Conservation (phyloP, 2,329 filamentous ascomycete genomes). For the Escovopsis sp. region DNA sequence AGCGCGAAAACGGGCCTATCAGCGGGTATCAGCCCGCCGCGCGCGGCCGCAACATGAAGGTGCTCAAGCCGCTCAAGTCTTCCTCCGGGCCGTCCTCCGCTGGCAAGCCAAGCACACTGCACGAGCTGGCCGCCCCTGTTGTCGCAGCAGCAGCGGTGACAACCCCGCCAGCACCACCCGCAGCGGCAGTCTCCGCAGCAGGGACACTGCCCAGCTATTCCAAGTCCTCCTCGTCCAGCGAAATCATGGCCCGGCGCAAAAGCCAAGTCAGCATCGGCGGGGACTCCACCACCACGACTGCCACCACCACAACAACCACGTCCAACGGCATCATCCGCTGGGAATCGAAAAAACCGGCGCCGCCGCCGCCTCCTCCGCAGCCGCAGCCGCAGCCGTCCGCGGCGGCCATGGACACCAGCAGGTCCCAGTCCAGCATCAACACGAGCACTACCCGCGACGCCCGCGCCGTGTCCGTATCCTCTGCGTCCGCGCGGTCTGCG, state of each 20-base stretch:
- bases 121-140: conserved; percentile 25
- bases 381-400: no score
- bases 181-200: conserved; percentile 7
- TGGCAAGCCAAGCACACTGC: conserved; percentile 33
- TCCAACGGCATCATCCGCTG: conserved; percentile 25
- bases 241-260: conserved; percentile 40
- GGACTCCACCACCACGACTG: conserved; percentile 12
- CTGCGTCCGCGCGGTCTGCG: conserved; percentile 37
- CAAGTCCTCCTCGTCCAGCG: conserved; percentile 24
- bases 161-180: no score
- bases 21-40: conserved; percentile 57
- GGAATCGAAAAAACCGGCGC: conserved; percentile 33
- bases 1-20: conserved; percentile 36
- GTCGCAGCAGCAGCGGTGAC: no score
- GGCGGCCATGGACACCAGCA: no score
- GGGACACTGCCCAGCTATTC: no score
- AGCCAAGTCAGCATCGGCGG: conserved; percentile 26
- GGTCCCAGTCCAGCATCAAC: background rate
- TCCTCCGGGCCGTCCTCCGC: conserved; percentile 37
- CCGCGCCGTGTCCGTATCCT: conserved; percentile 16
- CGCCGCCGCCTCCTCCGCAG: background rate
- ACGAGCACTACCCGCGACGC: conserved; percentile 20
- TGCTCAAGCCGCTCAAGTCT: conserved; percentile 67
- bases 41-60: conserved; percentile 67
- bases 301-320: no score